Percentiles rank a stretch among this genome's conserved stretches.
Conservation (phyloP, 1,139 yeast genomes). For the Spencermartinsiella ligniputridi region DNA sequence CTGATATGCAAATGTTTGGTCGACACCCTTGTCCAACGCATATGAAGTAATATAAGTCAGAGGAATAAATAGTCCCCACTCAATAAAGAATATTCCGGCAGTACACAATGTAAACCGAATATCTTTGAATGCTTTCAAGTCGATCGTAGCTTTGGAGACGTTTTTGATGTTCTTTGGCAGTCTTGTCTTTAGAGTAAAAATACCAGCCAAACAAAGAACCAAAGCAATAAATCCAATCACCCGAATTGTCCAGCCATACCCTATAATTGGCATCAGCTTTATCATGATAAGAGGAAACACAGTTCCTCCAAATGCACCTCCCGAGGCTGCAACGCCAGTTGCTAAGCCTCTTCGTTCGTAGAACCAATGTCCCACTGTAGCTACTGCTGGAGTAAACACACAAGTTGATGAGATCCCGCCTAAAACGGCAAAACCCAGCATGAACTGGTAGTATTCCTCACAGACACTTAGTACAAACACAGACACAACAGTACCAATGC, state of each 20-base stretch:
- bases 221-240: conserved; percentile 49
- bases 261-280: conserved; percentile 42
- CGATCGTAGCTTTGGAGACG: conserved; percentile 30
- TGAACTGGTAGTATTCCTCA: conserved; percentile 51
- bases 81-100: conserved; percentile 44
- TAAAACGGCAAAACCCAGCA: conserved; percentile 52
- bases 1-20: conserved; percentile 41
- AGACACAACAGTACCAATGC: conserved; percentile 44
- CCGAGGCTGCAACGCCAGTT: conserved; percentile 53
- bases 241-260: conserved; percentile 62
- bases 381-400: conserved; percentile 55
- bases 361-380: conserved; percentile 62
- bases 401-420: conserved; percentile 57
- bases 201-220: conserved; percentile 36
- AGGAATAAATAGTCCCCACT: conserved; percentile 47
- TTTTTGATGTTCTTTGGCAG: conserved; percentile 21
- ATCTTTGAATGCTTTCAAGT: conserved; percentile 43
- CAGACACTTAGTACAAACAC: conserved; percentile 52
- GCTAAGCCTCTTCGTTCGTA: conserved; percentile 52
- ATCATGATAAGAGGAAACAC: conserved; percentile 54
- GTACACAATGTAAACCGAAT: conserved; percentile 39
- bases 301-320: conserved; percentile 62
- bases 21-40: conserved; percentile 42
- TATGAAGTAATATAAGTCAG: conserved; percentile 51
- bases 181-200: conserved; percentile 44